Percentiles rank a stretch among this genome's conserved stretches.
Evolutionary conservation across 2,329 filamentous ascomycete genomes (phyloP).

Genomic region (Hypoxylon sp.): DNA sequence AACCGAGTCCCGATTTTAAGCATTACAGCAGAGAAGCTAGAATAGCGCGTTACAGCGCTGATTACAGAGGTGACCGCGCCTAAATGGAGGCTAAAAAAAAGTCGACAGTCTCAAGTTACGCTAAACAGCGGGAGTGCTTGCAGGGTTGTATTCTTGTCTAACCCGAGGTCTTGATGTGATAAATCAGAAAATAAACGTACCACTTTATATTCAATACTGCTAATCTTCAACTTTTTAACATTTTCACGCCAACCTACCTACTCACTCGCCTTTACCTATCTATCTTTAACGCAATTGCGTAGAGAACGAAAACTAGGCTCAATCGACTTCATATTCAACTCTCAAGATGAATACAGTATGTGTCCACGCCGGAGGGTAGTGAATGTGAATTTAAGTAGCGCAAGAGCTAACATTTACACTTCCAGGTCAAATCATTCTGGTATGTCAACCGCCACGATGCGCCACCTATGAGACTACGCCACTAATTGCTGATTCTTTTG

Average conservation of each 20-base stretch:
- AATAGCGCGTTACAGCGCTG: constrained; percentile 12
- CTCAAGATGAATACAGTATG: constrained; percentile 45
- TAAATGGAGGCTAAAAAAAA: constrained; percentile 19
- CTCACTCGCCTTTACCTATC: neutral
- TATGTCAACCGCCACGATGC: constrained; percentile 55
- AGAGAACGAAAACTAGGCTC: neutral
- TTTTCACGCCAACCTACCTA: constrained; percentile 24
- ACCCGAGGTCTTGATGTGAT: constrained; percentile 32
- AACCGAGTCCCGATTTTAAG: constrained; percentile 7
- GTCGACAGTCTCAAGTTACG: constrained; percentile 15
- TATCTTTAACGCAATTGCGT: constrained; percentile 13
- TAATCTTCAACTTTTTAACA: constrained; percentile 28
- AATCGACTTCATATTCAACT: constrained; percentile 6
- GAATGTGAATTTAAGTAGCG: constrained; percentile 1
- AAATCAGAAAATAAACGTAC: constrained; percentile 38
- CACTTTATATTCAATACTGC: constrained; percentile 27
- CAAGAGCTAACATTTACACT: constrained; percentile 43
- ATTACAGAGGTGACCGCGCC: constrained; percentile 21
- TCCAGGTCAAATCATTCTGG: constrained; percentile 76
- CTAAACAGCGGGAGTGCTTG: constrained; percentile 42
- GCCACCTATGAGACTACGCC: constrained; percentile 10
- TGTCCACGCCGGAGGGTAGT: constrained; percentile 10
- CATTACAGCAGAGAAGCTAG: constrained; percentile 6
- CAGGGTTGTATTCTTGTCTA: constrained; percentile 34
- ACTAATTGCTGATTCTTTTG: constrained; percentile 24